Conservation (phyloP, 805 yeast species). For the Saccharomyces paradoxus region DNA sequence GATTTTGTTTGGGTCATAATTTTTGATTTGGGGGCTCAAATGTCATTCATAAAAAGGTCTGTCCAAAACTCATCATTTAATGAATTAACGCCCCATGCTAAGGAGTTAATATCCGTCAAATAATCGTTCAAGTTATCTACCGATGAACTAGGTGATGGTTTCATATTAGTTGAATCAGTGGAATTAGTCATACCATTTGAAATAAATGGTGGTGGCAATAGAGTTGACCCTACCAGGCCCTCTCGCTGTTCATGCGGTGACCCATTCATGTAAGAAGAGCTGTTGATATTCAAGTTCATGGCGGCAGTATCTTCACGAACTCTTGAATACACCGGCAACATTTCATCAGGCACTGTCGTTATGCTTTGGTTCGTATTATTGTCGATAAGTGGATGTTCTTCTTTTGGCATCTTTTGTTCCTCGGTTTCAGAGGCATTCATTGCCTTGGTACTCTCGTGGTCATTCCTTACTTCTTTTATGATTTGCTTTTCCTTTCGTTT, state of each 20-base stretch:
- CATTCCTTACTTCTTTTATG: not conserved
- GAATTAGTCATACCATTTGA: not conserved
- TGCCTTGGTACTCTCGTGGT: not conserved
- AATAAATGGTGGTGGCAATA: not conserved
- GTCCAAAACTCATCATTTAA: slow-evolving; percentile 69
- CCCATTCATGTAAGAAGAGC: not conserved
- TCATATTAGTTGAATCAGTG: slow-evolving; percentile 31
- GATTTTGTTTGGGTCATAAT: not conserved
- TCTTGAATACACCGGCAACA: not conserved
- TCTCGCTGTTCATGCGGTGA: not conserved
- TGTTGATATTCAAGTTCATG: not conserved
- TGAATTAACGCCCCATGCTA: slow-evolving; percentile 44
- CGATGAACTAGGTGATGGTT: slow-evolving; percentile 36
- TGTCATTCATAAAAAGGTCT: slow-evolving; percentile 31
- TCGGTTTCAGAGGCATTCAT: not conserved
- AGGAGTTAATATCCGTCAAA: slow-evolving; percentile 31
- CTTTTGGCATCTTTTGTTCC: not conserved
- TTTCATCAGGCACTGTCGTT: not conserved
- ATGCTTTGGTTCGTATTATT: not conserved
- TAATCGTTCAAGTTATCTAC: slow-evolving; percentile 26
- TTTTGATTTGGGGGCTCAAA: slow-evolving; percentile 5
- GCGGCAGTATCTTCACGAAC: not conserved
- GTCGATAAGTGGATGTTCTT: not conserved
- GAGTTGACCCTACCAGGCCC: not conserved
- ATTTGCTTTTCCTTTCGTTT: not conserved